These are phyloP conservation scores for Arthrobotrys sinensis DNA, from an alignment of 2,329 filamentous ascomycete species.

Conservation along the genomic window DNA sequence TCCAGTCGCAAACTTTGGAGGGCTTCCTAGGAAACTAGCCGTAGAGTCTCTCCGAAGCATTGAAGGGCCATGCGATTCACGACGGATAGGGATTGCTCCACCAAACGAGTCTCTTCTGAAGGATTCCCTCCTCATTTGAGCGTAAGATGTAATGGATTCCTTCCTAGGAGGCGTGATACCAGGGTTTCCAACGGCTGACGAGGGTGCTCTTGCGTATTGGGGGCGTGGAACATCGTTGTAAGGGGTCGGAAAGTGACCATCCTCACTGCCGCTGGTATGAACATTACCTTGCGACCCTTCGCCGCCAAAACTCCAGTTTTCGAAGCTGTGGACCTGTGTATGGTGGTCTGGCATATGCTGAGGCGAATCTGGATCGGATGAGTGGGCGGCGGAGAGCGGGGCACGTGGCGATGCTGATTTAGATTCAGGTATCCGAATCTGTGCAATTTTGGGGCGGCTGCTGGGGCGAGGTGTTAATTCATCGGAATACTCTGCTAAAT, in stretches of 20 bases:
- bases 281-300: not conserved
- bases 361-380: constrained; percentile 31
- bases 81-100: constrained; percentile 19
- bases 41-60: constrained; percentile 51
- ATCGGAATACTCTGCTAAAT: constrained; percentile 44
- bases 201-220: constrained; percentile 49
- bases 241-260: constrained; percentile 36
- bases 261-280: not conserved
- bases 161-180: constrained; percentile 28
- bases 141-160: constrained; percentile 49
- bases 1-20: constrained; percentile 56
- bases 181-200: constrained; percentile 52
- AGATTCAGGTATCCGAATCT: constrained; percentile 48
- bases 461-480: constrained; percentile 29
- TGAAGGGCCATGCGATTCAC: constrained; percentile 53
- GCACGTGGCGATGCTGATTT: constrained; percentile 30
- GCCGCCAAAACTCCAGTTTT: constrained; percentile 46
- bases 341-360: constrained; percentile 11
- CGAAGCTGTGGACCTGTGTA: constrained; percentile 28
- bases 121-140: constrained; percentile 52
- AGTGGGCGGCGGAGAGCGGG: constrained; percentile 30
- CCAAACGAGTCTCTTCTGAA: constrained; percentile 53
- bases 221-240: constrained; percentile 47
- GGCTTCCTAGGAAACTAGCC: constrained; percentile 45
- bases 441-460: constrained; percentile 33